Evolutionary conservation across 75 land plant species (phyloP).

Genomic region (Picea glauca): DNA sequence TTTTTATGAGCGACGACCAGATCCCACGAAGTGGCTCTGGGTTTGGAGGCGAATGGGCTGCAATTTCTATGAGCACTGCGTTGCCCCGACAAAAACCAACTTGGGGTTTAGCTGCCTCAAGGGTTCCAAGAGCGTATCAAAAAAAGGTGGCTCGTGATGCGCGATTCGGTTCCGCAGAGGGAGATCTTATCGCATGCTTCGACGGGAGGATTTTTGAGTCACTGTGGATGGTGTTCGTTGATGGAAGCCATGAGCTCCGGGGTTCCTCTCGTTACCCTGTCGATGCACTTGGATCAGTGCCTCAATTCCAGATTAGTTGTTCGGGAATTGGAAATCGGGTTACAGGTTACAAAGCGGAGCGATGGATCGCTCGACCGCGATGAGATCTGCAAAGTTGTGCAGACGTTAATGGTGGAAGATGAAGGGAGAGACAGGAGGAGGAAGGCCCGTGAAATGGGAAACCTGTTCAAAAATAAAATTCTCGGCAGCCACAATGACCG

Average conservation of each 20-base stretch:
- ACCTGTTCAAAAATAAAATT: neutral
- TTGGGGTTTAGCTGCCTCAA: conserved; percentile 4
- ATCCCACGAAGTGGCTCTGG: conserved; percentile 25
- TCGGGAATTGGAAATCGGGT: conserved; percentile 16
- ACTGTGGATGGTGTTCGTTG: conserved; percentile 32
- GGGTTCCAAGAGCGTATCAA: conserved; percentile 9
- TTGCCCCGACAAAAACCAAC: neutral
- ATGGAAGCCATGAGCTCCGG: conserved; percentile 24
- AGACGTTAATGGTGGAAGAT: conserved; percentile 2
- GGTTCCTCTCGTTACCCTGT: conserved; percentile 22
- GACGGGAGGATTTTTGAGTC: conserved; percentile 14
- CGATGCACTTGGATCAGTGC: conserved; percentile 16
- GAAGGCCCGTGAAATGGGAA: neutral
- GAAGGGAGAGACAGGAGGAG: conserved; percentile 7
- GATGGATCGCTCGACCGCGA: neutral
- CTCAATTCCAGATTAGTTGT: conserved; percentile 12
- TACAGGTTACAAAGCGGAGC: conserved; percentile 12
- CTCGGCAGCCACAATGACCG: neutral
- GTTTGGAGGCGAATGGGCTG: conserved; percentile 15
- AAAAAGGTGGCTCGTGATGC: conserved; percentile 6
- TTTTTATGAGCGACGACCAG: conserved; percentile 12
- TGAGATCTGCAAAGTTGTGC: conserved; percentile 2
- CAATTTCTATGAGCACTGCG: conserved; percentile 14
- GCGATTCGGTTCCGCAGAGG: conserved; percentile 18
- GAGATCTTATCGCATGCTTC: conserved; percentile 18